Evolutionary conservation across 768 basidiomycete genomes (phyloP).

Genomic region (Neoboletus magnificus): DNA sequence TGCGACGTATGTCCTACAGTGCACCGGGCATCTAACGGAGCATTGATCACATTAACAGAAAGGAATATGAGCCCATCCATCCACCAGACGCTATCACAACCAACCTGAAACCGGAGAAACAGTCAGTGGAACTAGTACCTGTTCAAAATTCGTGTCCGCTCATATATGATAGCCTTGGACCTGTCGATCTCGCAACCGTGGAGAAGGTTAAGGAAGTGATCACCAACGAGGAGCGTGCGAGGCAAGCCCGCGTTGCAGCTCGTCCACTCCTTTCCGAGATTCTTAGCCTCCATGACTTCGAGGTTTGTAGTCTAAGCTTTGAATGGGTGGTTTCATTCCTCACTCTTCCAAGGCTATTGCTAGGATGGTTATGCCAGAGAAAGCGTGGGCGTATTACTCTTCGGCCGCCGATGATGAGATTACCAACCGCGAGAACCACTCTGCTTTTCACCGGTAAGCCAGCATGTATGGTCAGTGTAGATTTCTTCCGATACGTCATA

Average conservation of each 20-base stretch:
- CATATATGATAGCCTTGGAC: conserved; percentile 53
- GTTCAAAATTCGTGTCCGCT: not conserved
- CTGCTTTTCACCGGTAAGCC: conserved; percentile 80
- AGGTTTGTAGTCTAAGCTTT: conserved; percentile 43
- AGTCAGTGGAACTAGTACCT: conserved; percentile 41
- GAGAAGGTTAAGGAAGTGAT: conserved; percentile 59
- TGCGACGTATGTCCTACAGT: conserved; percentile 60
- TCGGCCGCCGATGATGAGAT: conserved; percentile 97
- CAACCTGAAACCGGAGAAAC: conserved; percentile 80
- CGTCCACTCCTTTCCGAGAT: conserved; percentile 77
- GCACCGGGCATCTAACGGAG: not conserved
- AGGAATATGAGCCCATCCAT: conserved; percentile 87
- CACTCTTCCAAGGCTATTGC: conserved; percentile 65
- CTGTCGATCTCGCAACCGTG: conserved; percentile 66
- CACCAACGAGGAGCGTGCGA: conserved; percentile 68
- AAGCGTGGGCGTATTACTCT: conserved; percentile 96
- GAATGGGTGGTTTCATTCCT: conserved; percentile 2
- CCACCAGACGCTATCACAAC: conserved; percentile 78
- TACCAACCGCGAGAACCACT: conserved; percentile 83
- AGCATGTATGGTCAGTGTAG: not conserved
- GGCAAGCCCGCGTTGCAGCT: conserved; percentile 56
- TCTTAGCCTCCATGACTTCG: conserved; percentile 92
- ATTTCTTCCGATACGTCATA: not conserved
- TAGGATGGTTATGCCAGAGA: conserved; percentile 72
- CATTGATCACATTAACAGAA: conserved; percentile 35